Base-by-base conservation (phyloP, 495 filamentous ascomycete species). In the Aspergillus campestris region DNA sequence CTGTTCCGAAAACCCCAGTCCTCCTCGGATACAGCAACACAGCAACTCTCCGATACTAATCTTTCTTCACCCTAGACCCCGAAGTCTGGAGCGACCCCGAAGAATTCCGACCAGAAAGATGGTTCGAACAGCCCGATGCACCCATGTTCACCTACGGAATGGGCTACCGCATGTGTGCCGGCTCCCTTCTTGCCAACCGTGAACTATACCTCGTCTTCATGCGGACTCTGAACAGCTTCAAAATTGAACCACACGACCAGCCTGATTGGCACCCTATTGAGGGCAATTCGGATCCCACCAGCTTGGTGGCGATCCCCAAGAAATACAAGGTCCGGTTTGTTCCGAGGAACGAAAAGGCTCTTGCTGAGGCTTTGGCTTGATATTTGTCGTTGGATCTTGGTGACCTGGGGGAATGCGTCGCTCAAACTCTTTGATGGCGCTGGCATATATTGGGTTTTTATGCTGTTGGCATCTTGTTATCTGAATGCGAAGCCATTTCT, bases 181-280 rank as follows among this genome's bases (percentile, higher is more conserved):
- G 80, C 8, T 75, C 75, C 1, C 55, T 82, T 38, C 69, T 84
- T 1, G 79, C 80, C 15, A 82, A 82, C 34, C 67, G 78, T 0
- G 79, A 84, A 58, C 59, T 83, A n/a, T 83, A 84, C 48, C 62
- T 82, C 34, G 70, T 79, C 36, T 81, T 83, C 60, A 72, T 83
- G 62, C 72, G 80, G 9, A 71, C 77, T 38, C 57, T 83, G 13
- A 73, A 71, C 51, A 73, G 72, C 39, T 83, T 83, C 53, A 64
- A 73, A 18, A 70, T 84, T 24, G 63, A 76, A 49, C 65, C 72
- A 4, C 48, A 60, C 14, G 68, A 72, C 9, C 55, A 70, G 3
- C 66, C 72, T 11, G 72, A 79, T 38, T 74, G 69, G 38, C 69
- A 82, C 51, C 79, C 79, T 27, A 65, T 78, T 3, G 57, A 53